Evolutionary conservation across 2,329 filamentous ascomycete genomes (phyloP).

Genomic region (Achaetomium macrosporum): DNA sequence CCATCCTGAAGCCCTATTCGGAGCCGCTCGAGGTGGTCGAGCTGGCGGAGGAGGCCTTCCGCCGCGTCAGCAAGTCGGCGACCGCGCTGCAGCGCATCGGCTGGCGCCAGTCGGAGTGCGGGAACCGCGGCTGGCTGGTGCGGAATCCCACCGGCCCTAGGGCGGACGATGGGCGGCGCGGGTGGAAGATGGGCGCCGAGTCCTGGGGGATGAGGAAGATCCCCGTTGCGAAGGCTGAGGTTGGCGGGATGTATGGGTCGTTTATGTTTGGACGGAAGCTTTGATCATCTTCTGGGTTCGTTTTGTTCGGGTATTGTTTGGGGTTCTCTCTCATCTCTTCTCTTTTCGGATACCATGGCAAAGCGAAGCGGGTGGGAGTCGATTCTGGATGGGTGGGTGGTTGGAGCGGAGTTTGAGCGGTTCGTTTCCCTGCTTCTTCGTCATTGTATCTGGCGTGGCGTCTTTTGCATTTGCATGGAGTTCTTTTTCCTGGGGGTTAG

Average conservation of each 20-base stretch:
- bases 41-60: slow-evolving; percentile 62
- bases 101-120: slow-evolving; percentile 67
- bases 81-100: slow-evolving; percentile 56
- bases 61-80: slow-evolving; percentile 56
- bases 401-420: background rate
- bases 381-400: background rate
- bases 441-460: background rate
- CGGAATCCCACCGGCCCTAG: slow-evolving; percentile 28
- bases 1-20: slow-evolving; percentile 54
- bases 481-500: background rate
- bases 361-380: background rate
- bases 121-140: slow-evolving; percentile 62
- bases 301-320: slow-evolving; percentile 3
- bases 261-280: slow-evolving; percentile 59
- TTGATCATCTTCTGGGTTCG: slow-evolving; percentile 25
- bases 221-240: slow-evolving; percentile 83
- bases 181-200: slow-evolving; percentile 80
- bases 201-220: slow-evolving; percentile 88
- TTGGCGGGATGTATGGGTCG: slow-evolving; percentile 86
- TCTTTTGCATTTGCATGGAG: background rate
- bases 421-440: background rate
- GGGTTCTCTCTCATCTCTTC: slow-evolving; percentile 6
- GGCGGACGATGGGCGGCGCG: slow-evolving; percentile 52
- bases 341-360: background rate
- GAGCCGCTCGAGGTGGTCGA: slow-evolving; percentile 72